Evolutionary conservation across 148 eudicot species (phyloP), one percentile per base, ranked within the genome.

Genomic region (Spergularia marina): DNA sequence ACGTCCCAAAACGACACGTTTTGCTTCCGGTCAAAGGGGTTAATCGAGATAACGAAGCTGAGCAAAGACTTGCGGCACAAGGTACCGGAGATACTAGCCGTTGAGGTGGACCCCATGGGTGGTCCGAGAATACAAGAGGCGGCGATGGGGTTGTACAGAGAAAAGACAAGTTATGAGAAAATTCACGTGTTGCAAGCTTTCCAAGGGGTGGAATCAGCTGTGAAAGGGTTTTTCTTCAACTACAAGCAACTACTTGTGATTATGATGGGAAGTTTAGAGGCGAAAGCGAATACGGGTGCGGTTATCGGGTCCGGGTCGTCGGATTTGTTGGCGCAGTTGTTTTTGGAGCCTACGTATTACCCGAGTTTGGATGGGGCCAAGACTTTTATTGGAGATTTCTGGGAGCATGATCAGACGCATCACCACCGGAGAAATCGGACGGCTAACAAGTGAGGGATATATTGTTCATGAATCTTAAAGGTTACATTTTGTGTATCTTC

Each of bases 331-430:
- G 78, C 79, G 23, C 88, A 86, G 77, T 85, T 92, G 47, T 87
- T 82, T 61, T 53, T 86, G 0, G 98, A 89, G 47, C 98, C 98
- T 2, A 90, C 98, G 30, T 92, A 89, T 79, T 92, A 83, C 77
- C 98, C 98, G 51, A 92, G 98, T 67, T 84, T 92, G 84, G 96
- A 90, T 65, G 98, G 88, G 7, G 98, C 98, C 7, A 92, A 92
- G 81, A 89, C 98, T 70, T 92, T 90, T 73, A 73, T 92, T 49
- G 98, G 90, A 7, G 89, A 86, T 69, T 82, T 83, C 12, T 89
- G 91, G 98, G 85, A 83, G 71, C 71, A 78, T 49, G 76, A 71
- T 72, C 80, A 62, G 23, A 21, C 53, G 30, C 17, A 39, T 65
- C 0, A 47, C 21, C 10, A 40, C 5, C 16, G 59, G 55, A 4